These are phyloP conservation scores for Dianthus caryophyllus DNA, from an alignment of 148 eudicot genomes.

Conservation along the genomic window DNA sequence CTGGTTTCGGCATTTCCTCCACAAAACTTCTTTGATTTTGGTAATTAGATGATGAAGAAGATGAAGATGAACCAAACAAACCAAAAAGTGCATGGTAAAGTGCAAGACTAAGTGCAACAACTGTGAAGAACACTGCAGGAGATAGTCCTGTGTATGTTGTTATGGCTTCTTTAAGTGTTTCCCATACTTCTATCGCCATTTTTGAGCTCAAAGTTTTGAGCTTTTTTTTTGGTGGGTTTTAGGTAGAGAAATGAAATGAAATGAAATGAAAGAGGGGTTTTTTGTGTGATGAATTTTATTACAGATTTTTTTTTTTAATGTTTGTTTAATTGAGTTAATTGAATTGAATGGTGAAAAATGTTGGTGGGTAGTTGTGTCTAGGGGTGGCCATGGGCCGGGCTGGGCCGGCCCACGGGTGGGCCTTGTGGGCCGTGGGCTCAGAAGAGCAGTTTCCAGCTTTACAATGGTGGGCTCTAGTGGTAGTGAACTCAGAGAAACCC, in stretches of 20 bases:
- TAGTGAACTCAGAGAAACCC: no score
- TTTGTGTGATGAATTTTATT: no score
- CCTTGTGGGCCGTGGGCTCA: no score
- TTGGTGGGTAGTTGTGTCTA: background rate
- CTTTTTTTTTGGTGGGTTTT: background rate
- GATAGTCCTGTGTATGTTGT: slow-evolving; percentile 74
- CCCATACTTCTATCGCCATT: slow-evolving; percentile 79
- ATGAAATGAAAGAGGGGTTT: no score
- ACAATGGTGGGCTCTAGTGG: no score
- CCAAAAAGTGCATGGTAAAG: slow-evolving; percentile 55
- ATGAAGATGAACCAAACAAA: slow-evolving; percentile 48
- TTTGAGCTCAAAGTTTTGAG: background rate
- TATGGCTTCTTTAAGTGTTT: slow-evolving; percentile 59
- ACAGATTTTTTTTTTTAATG: no score
- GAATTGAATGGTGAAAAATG: background rate
- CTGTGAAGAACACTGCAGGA: slow-evolving; percentile 71
- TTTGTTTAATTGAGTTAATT: no score
- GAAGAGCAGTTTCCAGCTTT: no score
- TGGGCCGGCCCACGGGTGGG: no score
- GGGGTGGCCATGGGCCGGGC: no score
- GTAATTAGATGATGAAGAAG: slow-evolving; percentile 24
- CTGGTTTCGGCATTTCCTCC: slow-evolving; percentile 62
- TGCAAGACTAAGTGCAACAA: slow-evolving; percentile 60
- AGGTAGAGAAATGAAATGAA: no score
- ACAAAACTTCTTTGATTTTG: slow-evolving; percentile 27